Conservation (phyloP, 768 basidiomycete species). For the Russula sp. region DNA sequence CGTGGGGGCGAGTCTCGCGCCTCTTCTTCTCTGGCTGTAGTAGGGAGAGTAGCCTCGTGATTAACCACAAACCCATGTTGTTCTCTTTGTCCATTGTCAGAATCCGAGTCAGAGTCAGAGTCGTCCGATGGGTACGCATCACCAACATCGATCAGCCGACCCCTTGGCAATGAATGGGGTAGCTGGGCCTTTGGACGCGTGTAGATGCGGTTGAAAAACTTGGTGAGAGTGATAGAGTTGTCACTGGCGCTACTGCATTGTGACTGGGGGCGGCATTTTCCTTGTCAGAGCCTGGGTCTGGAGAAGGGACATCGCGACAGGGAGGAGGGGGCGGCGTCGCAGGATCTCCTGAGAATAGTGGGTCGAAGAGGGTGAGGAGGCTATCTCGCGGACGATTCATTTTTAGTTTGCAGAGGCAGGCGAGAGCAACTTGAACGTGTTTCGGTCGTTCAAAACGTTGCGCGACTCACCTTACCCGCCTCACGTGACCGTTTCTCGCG, state of each 20-base stretch:
- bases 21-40: background rate
- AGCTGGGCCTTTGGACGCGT: slow-evolving; percentile 20
- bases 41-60: background rate
- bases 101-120: background rate
- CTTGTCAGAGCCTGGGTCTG: slow-evolving; percentile 29
- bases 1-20: slow-evolving; percentile 14
- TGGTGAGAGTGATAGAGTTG: slow-evolving; percentile 28
- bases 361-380: slow-evolving; percentile 30
- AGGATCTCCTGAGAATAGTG: slow-evolving; percentile 16
- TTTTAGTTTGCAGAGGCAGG: background rate
- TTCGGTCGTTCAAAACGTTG: background rate
- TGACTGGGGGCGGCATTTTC: slow-evolving; percentile 22
- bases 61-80: background rate
- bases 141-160: slow-evolving; percentile 25
- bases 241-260: background rate
- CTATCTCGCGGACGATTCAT: slow-evolving; percentile 30
- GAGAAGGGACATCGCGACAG: slow-evolving; percentile 13
- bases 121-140: slow-evolving; percentile 6
- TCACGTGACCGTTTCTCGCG: background rate
- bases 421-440: background rate
- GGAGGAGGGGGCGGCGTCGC: slow-evolving; percentile 9
- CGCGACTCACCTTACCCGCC: background rate
- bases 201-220: slow-evolving; percentile 30
- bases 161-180: slow-evolving; percentile 11
- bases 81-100: background rate